These are phyloP conservation scores for Theileria equi DNA, from an alignment of 169 alveolate species.

Conservation along the genomic window DNA sequence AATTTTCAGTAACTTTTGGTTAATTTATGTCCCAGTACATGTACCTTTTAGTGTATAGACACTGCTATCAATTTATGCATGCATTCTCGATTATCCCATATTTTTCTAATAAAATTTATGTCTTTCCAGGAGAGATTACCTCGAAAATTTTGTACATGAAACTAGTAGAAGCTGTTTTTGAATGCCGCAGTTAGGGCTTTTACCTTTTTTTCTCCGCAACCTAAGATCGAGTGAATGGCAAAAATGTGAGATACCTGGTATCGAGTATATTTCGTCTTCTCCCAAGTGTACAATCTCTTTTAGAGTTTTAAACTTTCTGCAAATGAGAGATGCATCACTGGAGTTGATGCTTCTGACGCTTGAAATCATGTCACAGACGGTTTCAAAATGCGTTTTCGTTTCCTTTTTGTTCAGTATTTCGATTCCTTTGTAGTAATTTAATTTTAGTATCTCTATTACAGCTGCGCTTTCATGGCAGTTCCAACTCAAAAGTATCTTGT, in stretches of 20 bases:
- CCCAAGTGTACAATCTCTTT: constrained; percentile 27
- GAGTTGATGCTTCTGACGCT: constrained; percentile 14
- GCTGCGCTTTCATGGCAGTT: constrained; percentile 60
- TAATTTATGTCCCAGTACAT: background rate
- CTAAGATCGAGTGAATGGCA: constrained; percentile 5
- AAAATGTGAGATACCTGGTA: constrained; percentile 18
- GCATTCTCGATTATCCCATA: background rate
- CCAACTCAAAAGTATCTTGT: constrained; percentile 47
- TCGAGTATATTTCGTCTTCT: background rate
- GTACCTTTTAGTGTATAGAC: background rate
- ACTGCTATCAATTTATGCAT: background rate
- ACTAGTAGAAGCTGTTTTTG: constrained; percentile 28
- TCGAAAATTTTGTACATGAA: background rate
- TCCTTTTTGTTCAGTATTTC: constrained; percentile 22
- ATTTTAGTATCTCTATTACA: constrained; percentile 37
- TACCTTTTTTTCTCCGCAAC: constrained; percentile 54
- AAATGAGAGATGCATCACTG: constrained; percentile 27
- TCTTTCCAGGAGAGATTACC: no score
- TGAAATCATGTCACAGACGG: constrained; percentile 19
- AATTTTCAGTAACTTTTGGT: constrained; percentile 15
- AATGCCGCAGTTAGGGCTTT: constrained; percentile 39
- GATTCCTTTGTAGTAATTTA: constrained; percentile 43
- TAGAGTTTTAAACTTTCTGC: constrained; percentile 12
- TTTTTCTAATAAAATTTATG: background rate
- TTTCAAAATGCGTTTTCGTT: constrained; percentile 15